phyloP scores from a whole-genome alignment of 2,329 filamentous ascomycete genomes.

The Fusarium algeriense region DNA sequence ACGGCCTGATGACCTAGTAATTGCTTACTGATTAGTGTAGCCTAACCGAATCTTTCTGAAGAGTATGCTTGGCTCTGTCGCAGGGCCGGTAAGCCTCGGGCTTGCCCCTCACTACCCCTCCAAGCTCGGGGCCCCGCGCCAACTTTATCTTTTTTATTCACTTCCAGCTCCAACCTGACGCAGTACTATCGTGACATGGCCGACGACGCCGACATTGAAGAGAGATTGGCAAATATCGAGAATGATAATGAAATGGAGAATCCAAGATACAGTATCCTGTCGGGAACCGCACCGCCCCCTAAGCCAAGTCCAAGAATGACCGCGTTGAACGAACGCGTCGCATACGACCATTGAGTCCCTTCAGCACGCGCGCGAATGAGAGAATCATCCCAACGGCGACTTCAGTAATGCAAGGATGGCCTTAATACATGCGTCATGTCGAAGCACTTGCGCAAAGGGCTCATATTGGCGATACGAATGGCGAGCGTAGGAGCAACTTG shows the following conservation, averaged over 20 bases:
- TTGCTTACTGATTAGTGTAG: rapidly evolving
- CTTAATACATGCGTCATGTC: neutral
- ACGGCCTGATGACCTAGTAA: rapidly evolving
- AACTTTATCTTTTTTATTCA: no score
- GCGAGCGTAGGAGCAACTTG: no score
- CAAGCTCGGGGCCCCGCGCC: neutral
- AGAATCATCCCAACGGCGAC: rapidly evolving
- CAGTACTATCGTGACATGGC: no score
- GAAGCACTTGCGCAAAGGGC: neutral
- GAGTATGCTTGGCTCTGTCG: neutral
- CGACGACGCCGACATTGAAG: no score
- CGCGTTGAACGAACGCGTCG: neutral
- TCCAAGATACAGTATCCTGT: neutral
- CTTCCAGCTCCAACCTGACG: no score
- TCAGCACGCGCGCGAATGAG: neutral
- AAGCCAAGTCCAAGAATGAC: neutral
- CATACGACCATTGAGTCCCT: neutral
- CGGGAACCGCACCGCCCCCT: neutral
- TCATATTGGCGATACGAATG: no score
- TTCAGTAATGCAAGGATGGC: neutral
- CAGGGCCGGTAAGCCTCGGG: neutral
- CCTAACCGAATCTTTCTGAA: neutral
- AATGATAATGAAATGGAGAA: neutral
- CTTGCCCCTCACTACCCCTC: neutral
- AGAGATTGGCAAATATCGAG: no score